phyloP scores from a whole-genome alignment of 179 eudicot species.

The Corrigiola litoralis region DNA sequence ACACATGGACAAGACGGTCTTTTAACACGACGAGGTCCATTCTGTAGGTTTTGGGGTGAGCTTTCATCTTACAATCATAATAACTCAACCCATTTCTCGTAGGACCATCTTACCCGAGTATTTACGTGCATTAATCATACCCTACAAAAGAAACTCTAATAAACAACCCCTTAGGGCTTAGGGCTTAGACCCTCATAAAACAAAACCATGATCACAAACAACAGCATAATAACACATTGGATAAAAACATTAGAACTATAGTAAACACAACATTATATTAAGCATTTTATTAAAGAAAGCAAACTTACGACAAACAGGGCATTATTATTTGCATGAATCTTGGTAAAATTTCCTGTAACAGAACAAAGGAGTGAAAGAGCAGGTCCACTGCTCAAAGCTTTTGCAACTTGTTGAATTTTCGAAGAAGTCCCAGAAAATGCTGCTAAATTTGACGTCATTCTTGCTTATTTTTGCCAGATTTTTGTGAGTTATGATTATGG shows the following conservation, averaged over 20 bases:
- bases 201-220: too few relatives aligned
- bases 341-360: neutral
- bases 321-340: neutral
- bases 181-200: too few relatives aligned
- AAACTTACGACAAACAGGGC: neutral
- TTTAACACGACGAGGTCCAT: neutral
- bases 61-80: neutral
- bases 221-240: too few relatives aligned
- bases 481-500: neutral
- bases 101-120: neutral
- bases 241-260: too few relatives aligned
- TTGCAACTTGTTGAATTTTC: neutral
- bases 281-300: too few relatives aligned
- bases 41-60: too few relatives aligned
- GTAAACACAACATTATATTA: too few relatives aligned
- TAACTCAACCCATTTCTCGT: too few relatives aligned
- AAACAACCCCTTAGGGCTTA: too few relatives aligned
- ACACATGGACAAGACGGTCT: neutral
- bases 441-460: neutral
- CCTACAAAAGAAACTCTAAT: too few relatives aligned
- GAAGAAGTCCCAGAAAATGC: neutral
- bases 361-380: neutral
- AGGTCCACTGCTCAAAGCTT: neutral
- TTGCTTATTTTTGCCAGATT: neutral
- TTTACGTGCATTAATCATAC: neutral